Base-by-base conservation (phyloP, 805 yeast genomes). In the Wickerhamomyces tratensis region DNA sequence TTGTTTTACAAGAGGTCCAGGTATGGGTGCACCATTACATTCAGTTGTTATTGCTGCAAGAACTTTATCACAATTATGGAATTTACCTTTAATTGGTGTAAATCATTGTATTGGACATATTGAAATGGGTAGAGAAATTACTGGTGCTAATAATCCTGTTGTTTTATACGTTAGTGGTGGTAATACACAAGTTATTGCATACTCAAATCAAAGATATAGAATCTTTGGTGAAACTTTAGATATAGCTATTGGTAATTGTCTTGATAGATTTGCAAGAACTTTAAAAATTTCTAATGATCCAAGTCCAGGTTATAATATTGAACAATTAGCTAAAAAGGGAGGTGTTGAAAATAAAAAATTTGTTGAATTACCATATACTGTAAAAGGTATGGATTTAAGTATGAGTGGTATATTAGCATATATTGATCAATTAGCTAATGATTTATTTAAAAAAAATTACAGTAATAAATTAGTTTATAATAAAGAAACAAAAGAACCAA, bases 181-280 rank as follows among this genome's bases (percentile, higher is more conserved):
- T 41, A 93, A 93, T 61, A 93, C 99, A 2, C 99, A 93, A 61
- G 94, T 93, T 20, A 93, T 93, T 59, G 98, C 98, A 2, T 93
- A 93, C 61, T 85, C 96, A 5, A 84, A 83, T 51, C 96, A 91
- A 57, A 63, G 95, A 52, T 93, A 93, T 63, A 74, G 98, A 50
- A 93, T 93, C n/a, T 93, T 93, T 62, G 99, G 99, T n/a, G 99
- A 93, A 60, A 93, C 99, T 1, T 67, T 93, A 44, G 99, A 93
- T 57, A 93, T 93, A 34, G 98, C 99, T 20, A 87, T 93, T 44
- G 99, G 99, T 1, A 93, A 93, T 61, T 93, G 98, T 64, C 66
- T 93, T 40, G 99, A 93, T 59, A 63, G 99, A 51, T 93, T 93
- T 72, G 98, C 99, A 0, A 71, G 99, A 42, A 85, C 94, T 1